Percentiles rank a stretch among this genome's conserved stretches.
phyloP scores from a whole-genome alignment of 1,139 yeast genomes.

The Geotrichum reessii region DNA sequence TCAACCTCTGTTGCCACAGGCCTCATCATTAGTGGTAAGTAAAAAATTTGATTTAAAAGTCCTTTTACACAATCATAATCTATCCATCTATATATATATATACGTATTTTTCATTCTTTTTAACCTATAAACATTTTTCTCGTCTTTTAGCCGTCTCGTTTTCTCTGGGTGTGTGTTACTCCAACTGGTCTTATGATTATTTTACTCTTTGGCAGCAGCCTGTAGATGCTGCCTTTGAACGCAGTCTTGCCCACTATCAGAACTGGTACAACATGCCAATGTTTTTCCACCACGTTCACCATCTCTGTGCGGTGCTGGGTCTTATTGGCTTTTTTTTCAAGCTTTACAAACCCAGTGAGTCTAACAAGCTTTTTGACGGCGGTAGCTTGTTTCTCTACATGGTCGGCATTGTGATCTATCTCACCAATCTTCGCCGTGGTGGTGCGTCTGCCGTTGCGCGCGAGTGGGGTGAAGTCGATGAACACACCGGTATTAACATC shows the following conservation, averaged over 20 bases:
- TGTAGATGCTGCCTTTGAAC: conserved; percentile 49
- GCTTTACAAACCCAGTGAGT: conserved; percentile 78
- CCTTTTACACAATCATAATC: too few species aligned
- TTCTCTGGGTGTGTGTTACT: conserved; percentile 70
- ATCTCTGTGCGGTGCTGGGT: conserved; percentile 56
- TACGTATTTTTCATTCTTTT: neutral
- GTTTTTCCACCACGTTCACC: conserved; percentile 55
- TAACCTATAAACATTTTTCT: neutral
- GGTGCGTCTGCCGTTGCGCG: conserved; percentile 61
- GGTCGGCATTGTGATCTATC: conserved; percentile 67
- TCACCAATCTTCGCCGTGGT: conserved; percentile 83
- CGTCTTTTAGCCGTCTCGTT: conserved; percentile 63
- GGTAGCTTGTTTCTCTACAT: conserved; percentile 71
- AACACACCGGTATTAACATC: conserved; percentile 79
- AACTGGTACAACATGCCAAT: conserved; percentile 63
- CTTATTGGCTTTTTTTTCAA: conserved; percentile 69
- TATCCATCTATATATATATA: too few species aligned
- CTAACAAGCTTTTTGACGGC: conserved; percentile 82
- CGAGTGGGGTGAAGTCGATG: conserved; percentile 91
- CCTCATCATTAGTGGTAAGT: conserved; percentile 31
- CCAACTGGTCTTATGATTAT: conserved; percentile 78
- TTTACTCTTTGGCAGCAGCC: conserved; percentile 61
- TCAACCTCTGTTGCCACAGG: conserved; percentile 37
- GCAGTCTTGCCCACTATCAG: conserved; percentile 67
- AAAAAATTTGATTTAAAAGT: neutral